phyloP scores from a whole-genome alignment of 768 basidiomycete species.

The Suillus variegatus region DNA sequence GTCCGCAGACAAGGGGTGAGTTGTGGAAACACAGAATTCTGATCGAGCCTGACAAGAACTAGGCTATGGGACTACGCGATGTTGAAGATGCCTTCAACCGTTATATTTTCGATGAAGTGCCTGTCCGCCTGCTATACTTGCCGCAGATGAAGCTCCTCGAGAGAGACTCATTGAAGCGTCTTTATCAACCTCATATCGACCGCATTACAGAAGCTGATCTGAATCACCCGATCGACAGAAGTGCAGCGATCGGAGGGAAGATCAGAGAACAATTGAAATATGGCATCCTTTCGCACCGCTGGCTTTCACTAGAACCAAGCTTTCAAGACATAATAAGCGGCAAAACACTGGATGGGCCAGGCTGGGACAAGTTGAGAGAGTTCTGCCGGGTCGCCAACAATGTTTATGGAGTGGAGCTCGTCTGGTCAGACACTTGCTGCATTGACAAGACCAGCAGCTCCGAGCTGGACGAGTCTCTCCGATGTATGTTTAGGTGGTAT shows the following conservation, averaged over 20 bases:
- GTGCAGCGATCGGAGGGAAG: background rate
- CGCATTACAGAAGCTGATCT: background rate
- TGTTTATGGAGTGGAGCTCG: background rate
- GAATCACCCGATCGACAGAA: background rate
- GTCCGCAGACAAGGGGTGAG: background rate
- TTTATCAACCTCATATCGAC: background rate
- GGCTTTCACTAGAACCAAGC: background rate
- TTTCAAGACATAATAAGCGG: background rate
- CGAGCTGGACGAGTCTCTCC: background rate
- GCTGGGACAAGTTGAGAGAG: background rate
- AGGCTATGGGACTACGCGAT: background rate
- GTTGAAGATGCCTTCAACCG: background rate
- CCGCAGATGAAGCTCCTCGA: background rate
- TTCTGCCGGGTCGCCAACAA: background rate
- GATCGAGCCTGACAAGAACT: background rate
- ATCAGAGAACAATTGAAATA: background rate
- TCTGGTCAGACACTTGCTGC: background rate
- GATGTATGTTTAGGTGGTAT: background rate
- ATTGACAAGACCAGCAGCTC: background rate
- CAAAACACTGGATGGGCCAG: background rate
- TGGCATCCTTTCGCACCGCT: background rate
- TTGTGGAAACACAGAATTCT: background rate
- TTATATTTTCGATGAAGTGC: background rate
- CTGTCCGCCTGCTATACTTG: background rate
- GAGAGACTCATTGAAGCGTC: background rate